Conservation (phyloP, 148 eudicot species). For the Bassia scoparia region DNA sequence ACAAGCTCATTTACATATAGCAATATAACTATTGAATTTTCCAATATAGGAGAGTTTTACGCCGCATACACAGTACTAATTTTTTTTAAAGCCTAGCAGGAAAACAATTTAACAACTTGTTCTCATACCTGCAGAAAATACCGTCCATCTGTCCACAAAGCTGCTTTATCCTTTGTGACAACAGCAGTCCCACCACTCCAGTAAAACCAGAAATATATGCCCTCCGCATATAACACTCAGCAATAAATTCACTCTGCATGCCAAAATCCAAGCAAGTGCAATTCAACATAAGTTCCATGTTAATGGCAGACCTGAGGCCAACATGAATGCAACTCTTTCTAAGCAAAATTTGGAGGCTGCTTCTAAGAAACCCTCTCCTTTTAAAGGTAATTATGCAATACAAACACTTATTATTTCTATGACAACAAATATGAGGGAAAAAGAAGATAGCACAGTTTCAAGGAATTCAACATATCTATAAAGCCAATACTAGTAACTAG, state of each 20-base stretch:
- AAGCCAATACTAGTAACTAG: neutral
- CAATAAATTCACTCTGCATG: constrained; percentile 93
- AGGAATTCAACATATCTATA: neutral
- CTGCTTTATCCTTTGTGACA: constrained; percentile 89
- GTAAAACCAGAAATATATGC: constrained; percentile 87
- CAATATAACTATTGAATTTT: neutral
- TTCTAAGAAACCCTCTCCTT: too few relatives aligned
- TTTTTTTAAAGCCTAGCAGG: neutral
- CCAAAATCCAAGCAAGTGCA: constrained; percentile 25
- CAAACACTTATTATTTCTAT: too few relatives aligned
- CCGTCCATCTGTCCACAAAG: constrained; percentile 97
- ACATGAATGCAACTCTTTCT: neutral
- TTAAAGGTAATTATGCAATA: too few relatives aligned
- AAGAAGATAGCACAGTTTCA: too few relatives aligned
- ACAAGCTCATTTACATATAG: neutral
- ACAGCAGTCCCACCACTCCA: constrained; percentile 95
- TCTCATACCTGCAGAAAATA: constrained; percentile 83
- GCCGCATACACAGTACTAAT: neutral
- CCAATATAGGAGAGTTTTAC: neutral
- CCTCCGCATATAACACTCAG: constrained; percentile 85
- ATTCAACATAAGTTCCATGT: neutral
- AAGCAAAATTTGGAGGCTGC: neutral
- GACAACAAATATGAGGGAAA: too few relatives aligned
- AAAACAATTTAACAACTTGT: neutral
- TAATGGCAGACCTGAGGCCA: neutral